phyloP scores from a whole-genome alignment of 768 basidiomycete species.

The Kwoniella sp. region DNA sequence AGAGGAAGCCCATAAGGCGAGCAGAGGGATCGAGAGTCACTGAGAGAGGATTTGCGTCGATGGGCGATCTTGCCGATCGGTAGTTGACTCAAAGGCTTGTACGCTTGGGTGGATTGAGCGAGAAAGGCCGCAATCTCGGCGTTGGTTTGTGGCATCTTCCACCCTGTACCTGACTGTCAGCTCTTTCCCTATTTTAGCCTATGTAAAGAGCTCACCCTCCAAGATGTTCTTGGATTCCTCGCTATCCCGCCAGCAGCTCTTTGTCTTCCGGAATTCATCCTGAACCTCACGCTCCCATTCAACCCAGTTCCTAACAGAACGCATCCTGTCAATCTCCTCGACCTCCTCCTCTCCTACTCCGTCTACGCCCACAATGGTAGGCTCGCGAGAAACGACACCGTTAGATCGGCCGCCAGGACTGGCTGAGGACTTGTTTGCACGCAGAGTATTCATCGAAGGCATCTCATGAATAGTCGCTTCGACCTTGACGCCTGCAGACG shows the following conservation, averaged over 20 bases:
- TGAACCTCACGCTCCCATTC: slow-evolving; percentile 45
- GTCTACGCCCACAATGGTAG: slow-evolving; percentile 18
- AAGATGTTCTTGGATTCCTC: slow-evolving; percentile 26
- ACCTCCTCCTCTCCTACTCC: slow-evolving; percentile 16
- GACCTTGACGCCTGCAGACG: slow-evolving; percentile 37
- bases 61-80: slow-evolving; percentile 25
- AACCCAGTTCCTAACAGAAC: slow-evolving; percentile 36
- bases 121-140: slow-evolving; percentile 39
- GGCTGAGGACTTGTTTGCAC: slow-evolving; percentile 20
- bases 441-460: slow-evolving; percentile 38
- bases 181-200: too few relatives aligned
- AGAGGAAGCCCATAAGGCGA: slow-evolving; percentile 48
- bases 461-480: slow-evolving; percentile 47
- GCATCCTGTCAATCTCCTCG: slow-evolving; percentile 20
- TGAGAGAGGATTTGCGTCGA: slow-evolving; percentile 39
- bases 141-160: slow-evolving; percentile 28
- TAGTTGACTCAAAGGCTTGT: slow-evolving; percentile 39
- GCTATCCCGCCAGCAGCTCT: slow-evolving; percentile 32
- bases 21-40: slow-evolving; percentile 24
- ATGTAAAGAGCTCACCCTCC: slow-evolving; percentile 33
- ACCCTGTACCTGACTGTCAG: too few relatives aligned
- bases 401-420: slow-evolving; percentile 7
- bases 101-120: slow-evolving; percentile 35
- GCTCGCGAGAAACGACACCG: slow-evolving; percentile 9
- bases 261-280: slow-evolving; percentile 36